A percentile compares a stretch with the other conserved stretches of the same genome.
These are phyloP conservation scores for Verticillium zaregamsianum DNA, from an alignment of 2,329 filamentous ascomycete genomes.

Conservation along the genomic window DNA sequence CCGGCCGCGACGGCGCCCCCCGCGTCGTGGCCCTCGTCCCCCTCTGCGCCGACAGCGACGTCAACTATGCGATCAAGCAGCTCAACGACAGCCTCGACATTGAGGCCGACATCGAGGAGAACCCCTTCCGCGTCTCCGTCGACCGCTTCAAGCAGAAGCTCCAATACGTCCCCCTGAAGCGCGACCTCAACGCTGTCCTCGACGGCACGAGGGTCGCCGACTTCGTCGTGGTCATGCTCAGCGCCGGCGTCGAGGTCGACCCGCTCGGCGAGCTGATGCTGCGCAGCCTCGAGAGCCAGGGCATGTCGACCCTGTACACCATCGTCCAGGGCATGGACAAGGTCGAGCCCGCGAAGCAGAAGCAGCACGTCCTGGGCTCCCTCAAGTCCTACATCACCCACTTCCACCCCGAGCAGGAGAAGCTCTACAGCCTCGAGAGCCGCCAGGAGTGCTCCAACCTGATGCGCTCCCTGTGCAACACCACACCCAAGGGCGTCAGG, in stretches of 20 bases:
- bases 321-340: slow-evolving; percentile 76
- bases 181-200: slow-evolving; percentile 71
- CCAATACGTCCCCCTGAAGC: slow-evolving; percentile 72
- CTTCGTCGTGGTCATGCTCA: slow-evolving; percentile 84
- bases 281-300: slow-evolving; percentile 85
- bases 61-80: slow-evolving; percentile 59
- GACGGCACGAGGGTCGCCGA: slow-evolving; percentile 87
- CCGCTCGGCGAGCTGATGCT: slow-evolving; percentile 79
- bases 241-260: slow-evolving; percentile 79
- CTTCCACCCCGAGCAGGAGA: slow-evolving; percentile 90
- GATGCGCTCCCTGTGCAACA: slow-evolving; percentile 86
- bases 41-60: slow-evolving; percentile 69
- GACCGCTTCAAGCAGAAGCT: slow-evolving; percentile 95
- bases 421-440: slow-evolving; percentile 82
- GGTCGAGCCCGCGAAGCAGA: slow-evolving; percentile 75
- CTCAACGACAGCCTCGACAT: slow-evolving; percentile 80
- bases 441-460: slow-evolving; percentile 88
- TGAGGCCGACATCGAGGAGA: slow-evolving; percentile 56
- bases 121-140: slow-evolving; percentile 63
- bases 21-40: slow-evolving; percentile 86
- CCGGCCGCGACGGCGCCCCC: slow-evolving; percentile 81
- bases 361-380: slow-evolving; percentile 71
- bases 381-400: slow-evolving; percentile 91
- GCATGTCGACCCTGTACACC: slow-evolving; percentile 87
- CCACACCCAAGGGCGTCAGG: slow-evolving; percentile 85